These are phyloP conservation scores for Setaria italica DNA, from an alignment of 202 grass and related monocot genomes.

Conservation along the genomic window DNA sequence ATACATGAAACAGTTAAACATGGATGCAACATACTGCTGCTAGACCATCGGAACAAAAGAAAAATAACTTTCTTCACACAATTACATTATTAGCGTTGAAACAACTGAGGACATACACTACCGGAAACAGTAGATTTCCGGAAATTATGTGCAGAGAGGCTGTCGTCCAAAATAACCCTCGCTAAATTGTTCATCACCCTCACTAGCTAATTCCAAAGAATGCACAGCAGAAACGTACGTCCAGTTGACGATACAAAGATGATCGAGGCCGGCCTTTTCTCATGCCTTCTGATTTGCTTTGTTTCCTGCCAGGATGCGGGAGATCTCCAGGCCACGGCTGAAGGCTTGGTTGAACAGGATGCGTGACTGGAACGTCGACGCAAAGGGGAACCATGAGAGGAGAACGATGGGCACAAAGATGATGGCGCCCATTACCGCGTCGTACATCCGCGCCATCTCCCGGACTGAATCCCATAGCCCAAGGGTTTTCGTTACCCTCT, in stretches of 20 bases:
- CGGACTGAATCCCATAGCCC: conserved; percentile 73
- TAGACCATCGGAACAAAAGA: too few relatives aligned
- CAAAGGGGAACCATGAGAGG: conserved; percentile 96
- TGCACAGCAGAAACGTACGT: not conserved
- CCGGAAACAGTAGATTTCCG: too few relatives aligned
- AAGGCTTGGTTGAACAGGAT: conserved; percentile 94
- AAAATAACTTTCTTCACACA: too few relatives aligned
- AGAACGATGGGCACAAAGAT: conserved; percentile 85
- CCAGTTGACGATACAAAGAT: not conserved
- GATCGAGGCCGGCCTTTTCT: not conserved
- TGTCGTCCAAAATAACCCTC: conserved; percentile 4
- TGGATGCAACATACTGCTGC: too few relatives aligned
- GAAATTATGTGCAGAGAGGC: conserved; percentile 27
- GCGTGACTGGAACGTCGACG: conserved; percentile 88
- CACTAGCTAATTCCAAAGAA: conserved; percentile 14
- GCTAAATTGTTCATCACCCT: not conserved
- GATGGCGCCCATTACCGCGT: conserved; percentile 79
- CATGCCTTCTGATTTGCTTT: conserved; percentile 76
- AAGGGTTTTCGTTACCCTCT: conserved; percentile 33
- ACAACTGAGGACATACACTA: too few relatives aligned
- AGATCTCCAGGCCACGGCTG: conserved; percentile 90
- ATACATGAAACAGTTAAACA: too few relatives aligned
- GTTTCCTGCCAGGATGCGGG: conserved; percentile 91
- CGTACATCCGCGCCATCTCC: conserved; percentile 87
- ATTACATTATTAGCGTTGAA: too few relatives aligned